Percentiles rank a stretch among this genome's conserved stretches.
Conservation (phyloP, 78 protist species). For the Dictyostelium discoideum region DNA sequence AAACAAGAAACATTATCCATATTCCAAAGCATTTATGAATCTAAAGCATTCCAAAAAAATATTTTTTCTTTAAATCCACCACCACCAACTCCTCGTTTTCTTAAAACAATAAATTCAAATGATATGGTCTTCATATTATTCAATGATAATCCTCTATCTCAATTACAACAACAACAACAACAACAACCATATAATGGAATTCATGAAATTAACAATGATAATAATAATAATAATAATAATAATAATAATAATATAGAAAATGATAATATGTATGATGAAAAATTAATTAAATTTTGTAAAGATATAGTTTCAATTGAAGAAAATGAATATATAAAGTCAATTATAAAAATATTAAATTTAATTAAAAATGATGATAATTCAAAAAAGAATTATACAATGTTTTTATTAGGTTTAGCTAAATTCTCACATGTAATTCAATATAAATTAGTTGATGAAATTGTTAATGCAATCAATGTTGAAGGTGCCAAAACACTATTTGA, state of each 20-base stretch:
- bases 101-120: not conserved
- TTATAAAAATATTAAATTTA: not conserved
- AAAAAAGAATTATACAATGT: not conserved
- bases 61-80: not conserved
- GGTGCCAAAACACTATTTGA: not conserved
- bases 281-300: not conserved
- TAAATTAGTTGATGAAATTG: not conserved
- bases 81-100: not conserved
- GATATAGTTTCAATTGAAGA: not conserved
- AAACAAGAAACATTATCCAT: not conserved
- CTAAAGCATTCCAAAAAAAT: not conserved
- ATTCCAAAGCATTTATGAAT: not conserved
- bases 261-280: not conserved
- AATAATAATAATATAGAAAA: not conserved
- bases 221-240: not conserved
- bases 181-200: not conserved
- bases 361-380: not conserved
- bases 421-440: not conserved
- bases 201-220: not conserved
- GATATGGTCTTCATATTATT: not conserved
- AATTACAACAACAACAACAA: not conserved
- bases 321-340: not conserved
- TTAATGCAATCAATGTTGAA: not conserved
- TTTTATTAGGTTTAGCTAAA: not conserved
- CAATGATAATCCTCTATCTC: too few relatives aligned